Evolutionary conservation across 768 basidiomycete species (phyloP), one percentile per base, ranked within the genome.

Genomic region (Podaxis sp.): DNA sequence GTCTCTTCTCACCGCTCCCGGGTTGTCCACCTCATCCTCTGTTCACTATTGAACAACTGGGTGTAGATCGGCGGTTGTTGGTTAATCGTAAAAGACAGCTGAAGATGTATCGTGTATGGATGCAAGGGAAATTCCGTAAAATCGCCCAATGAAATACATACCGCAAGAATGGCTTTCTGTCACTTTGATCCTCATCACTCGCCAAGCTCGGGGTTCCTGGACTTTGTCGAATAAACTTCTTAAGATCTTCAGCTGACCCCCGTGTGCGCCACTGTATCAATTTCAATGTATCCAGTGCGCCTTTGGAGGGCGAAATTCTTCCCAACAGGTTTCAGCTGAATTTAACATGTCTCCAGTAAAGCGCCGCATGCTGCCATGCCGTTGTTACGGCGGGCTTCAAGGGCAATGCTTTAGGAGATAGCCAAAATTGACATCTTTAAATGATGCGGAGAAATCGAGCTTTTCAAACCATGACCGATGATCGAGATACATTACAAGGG

Each of bases 51-150:
- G 85, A 88, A 60, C 91, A 94, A 69, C 81, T 98, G 2, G 95
- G 94, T 2, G 85, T 95, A 5, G 97, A 99, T 77, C 80, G 95
- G 6, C 82, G 97, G 47, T 75, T 99, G 60, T 80, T 98, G 49
- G 88, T 99, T 57, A 99, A 99, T 70, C 82, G 97, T 51, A 98
- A 97, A 76, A 80, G 93, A 63, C 91, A 95, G 75, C 76, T 97
- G 55, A 96, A 96, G 75, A 99, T 99, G 97, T 98, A 96, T 72
- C 81, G 97, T 51, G 90, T 95, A 0, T 96, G 94, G 94, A 86
- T 95, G 87, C 94, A 96, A 74, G 92, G 85, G 0, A 90, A 88
- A 70, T 94, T 94, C 70, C 78, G 79, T 63, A 91, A 89, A 71
- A 41, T 80, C 22, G 70, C 69, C 80, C 72, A 81, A 81, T 40